Evolutionary conservation across 1,139 yeast species (phyloP).

Genomic region (Protomyces pachydermus): DNA sequence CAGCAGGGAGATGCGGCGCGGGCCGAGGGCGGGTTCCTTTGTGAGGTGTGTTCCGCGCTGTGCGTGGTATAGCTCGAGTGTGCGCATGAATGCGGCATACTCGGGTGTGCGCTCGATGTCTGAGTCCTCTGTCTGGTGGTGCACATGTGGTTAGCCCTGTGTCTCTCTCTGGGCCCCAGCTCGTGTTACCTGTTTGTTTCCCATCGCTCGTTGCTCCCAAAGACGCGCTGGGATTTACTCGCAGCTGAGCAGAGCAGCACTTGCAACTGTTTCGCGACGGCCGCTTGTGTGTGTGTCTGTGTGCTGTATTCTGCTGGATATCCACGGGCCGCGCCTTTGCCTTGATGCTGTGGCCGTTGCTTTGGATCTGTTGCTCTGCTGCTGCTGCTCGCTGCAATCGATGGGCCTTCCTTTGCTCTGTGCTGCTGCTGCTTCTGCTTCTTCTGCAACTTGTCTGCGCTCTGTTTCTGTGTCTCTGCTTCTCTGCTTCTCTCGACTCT

Average conservation of each 20-base stretch:
- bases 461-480: neutral
- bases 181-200: neutral
- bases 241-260: no score
- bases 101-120: constrained; percentile 30
- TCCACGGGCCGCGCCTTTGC: no score
- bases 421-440: neutral
- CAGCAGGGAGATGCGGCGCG: constrained; percentile 27
- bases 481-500: neutral
- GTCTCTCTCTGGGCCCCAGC: neutral
- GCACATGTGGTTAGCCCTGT: neutral
- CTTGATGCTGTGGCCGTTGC: no score
- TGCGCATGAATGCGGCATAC: constrained; percentile 26
- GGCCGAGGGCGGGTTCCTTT: constrained; percentile 29
- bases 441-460: neutral
- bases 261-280: no score
- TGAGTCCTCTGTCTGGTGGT: constrained; percentile 26
- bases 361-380: neutral
- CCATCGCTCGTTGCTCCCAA: neutral
- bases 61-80: constrained; percentile 27
- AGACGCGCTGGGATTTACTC: neutral
- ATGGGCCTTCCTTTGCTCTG: neutral
- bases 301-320: no score
- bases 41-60: constrained; percentile 28
- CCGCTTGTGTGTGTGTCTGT: no score
- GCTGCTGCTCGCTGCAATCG: neutral